Base-by-base conservation (phyloP, 2,329 filamentous ascomycete genomes). In the Didymella exigua region DNA sequence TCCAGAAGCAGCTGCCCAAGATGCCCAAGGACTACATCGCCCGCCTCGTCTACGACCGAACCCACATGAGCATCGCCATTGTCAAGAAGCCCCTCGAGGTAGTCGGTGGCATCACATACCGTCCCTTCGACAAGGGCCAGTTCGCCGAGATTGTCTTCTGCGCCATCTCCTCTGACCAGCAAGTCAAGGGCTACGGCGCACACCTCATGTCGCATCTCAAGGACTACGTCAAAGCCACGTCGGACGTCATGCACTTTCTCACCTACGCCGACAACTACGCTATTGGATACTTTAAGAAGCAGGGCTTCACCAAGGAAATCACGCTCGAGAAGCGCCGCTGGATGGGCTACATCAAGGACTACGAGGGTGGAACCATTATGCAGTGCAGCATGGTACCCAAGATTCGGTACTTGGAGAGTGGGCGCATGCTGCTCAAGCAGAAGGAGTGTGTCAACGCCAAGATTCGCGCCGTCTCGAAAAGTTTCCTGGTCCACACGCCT, bases 281-380 rank as follows among this genome's bases (percentile, higher is more conserved):
- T 33, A 99, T 96, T 62, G 95, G 95, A 10, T 99, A 98, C 75
- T 99, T 99, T 77, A 96, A 98, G 76, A 99, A 99, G 74, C 95
- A 99, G 74, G 95, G 95, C 0, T 99, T 99, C 71, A 98, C 95
- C 1, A 99, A 99, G 74, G 93, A 99, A 68, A 98, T 99, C 61
- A 96, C 93, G 0, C 85, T 99, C 0, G 90, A 95, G 55, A 89
- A 88, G 68, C 87, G 88, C 2, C 88, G 91, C 3, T 99, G 95
- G 95, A 98, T 98, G 95, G 95, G 95, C 2, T 99, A 98, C 69
- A 99, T 99, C 80, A 99, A 99, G 74, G 95, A 99, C 74, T 99
- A 99, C 75, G 95, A 99, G 77, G 95, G 95, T 54, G 95, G 95
- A 54, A 99, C 95, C 0, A 96, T 99, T 58, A 99, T 99, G 95